Evolutionary conservation across 306 rosid genomes (phyloP).

Genomic region (Herpetospermum pedunculosum): DNA sequence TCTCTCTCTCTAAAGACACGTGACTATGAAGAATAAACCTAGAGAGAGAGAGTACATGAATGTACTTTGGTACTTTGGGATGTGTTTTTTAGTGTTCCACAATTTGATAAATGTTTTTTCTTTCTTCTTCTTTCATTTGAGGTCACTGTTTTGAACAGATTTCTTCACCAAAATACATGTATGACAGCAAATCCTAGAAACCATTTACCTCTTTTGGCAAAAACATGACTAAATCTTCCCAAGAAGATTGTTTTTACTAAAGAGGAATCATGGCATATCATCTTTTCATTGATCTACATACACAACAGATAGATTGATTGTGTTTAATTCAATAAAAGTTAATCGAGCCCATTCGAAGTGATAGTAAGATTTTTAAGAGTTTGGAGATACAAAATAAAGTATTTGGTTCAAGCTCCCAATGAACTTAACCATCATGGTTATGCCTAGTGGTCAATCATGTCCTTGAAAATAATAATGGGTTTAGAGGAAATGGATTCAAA

Average conservation of each 20-base stretch:
- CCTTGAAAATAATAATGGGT: too few relatives aligned
- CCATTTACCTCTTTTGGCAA: neutral
- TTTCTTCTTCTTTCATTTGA: neutral
- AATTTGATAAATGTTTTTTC: slow-evolving; percentile 1
- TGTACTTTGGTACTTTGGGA: slow-evolving; percentile 12
- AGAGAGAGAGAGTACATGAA: slow-evolving; percentile 19
- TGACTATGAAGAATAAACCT: slow-evolving; percentile 32
- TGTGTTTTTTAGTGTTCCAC: neutral
- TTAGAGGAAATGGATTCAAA: too few relatives aligned
- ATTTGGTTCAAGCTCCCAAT: neutral
- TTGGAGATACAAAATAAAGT: neutral
- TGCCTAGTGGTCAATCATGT: too few relatives aligned
- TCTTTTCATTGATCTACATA: neutral
- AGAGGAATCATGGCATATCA: neutral
- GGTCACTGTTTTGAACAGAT: neutral
- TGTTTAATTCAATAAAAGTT: neutral
- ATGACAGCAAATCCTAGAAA: neutral
- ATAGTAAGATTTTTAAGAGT: neutral
- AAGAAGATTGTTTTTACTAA: neutral
- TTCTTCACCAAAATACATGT: neutral
- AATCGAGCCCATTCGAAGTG: neutral
- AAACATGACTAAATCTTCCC: neutral
- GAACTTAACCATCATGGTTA: too few relatives aligned
- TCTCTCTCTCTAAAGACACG: slow-evolving; percentile 25
- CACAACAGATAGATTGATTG: neutral